Conservation (phyloP, 2,329 filamentous ascomycete genomes). For the Coniochaeta sp. region DNA sequence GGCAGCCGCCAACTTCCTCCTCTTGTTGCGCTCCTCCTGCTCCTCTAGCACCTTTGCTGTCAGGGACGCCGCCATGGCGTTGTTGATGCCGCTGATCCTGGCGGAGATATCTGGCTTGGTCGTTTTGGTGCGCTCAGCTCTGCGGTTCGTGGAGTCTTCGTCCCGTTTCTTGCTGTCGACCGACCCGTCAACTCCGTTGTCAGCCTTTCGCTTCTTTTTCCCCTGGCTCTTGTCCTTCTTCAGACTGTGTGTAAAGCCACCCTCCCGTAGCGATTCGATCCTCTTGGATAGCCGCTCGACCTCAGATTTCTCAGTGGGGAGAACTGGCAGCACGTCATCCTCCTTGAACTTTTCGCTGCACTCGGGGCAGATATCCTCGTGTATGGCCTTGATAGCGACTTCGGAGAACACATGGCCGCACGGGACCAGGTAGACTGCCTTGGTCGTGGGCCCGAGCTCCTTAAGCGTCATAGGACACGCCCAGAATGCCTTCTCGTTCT, state of each 20-base stretch:
- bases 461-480: conserved; percentile 86
- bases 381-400: conserved; percentile 74
- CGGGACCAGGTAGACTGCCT: conserved; percentile 82
- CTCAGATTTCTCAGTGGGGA: conserved; percentile 66
- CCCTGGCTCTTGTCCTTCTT: conserved; percentile 65
- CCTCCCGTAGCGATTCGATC: conserved; percentile 59
- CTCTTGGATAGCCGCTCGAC: conserved; percentile 59
- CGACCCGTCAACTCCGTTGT: conserved; percentile 32
- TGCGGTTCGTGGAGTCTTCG: conserved; percentile 11
- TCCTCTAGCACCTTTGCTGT: conserved; percentile 84
- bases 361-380: conserved; percentile 55
- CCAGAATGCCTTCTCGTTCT: conserved; percentile 48
- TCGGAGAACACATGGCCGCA: conserved; percentile 95
- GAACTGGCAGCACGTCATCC: conserved; percentile 75
- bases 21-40: conserved; percentile 75
- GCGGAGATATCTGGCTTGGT: conserved; percentile 25
- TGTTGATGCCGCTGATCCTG: conserved; percentile 66
- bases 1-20: conserved; percentile 57
- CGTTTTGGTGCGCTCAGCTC: conserved; percentile 34
- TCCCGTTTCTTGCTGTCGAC: conserved; percentile 22
- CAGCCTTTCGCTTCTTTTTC: conserved; percentile 69
- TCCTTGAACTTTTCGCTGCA: conserved; percentile 69
- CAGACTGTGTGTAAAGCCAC: conserved; percentile 74
- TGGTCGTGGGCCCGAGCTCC: conserved; percentile 70
- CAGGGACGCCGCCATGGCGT: conserved; percentile 74